Percentiles rank a stretch among this genome's conserved stretches.
These are phyloP conservation scores for Podaxis rugospora DNA, from an alignment of 768 basidiomycete genomes.

Conservation along the genomic window DNA sequence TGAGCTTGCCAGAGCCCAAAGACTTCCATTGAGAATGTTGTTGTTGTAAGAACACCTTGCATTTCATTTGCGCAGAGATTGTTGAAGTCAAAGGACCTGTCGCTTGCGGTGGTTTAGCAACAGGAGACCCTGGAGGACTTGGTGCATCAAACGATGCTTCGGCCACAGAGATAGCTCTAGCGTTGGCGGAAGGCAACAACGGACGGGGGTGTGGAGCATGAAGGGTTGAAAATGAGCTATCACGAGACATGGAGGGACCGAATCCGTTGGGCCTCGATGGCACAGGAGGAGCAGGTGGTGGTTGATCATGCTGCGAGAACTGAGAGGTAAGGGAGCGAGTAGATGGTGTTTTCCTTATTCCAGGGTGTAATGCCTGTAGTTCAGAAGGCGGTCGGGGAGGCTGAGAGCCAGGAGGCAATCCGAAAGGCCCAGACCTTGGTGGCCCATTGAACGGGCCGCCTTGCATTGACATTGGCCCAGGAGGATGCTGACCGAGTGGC, in stretches of 20 bases:
- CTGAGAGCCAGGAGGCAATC: conserved; percentile 21
- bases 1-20: conserved; percentile 81
- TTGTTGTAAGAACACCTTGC: conserved; percentile 96
- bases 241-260: conserved; percentile 30
- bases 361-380: conserved; percentile 27
- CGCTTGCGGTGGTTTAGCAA: conserved; percentile 44
- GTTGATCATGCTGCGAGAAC: conserved; percentile 40
- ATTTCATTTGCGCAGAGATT: conserved; percentile 90
- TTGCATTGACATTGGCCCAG: not conserved
- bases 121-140: conserved; percentile 84
- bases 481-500: not conserved
- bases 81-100: conserved; percentile 71
- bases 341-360: conserved; percentile 51
- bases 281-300: conserved; percentile 33
- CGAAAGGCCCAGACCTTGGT: conserved; percentile 16
- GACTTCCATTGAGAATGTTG: conserved; percentile 98
- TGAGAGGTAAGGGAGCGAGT: conserved; percentile 53
- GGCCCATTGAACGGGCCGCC: conserved; percentile 1
- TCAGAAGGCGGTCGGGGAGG: conserved; percentile 49
- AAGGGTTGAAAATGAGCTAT: conserved; percentile 33
- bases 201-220: conserved; percentile 44
- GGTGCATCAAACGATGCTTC: conserved; percentile 58
- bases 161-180: conserved; percentile 46
- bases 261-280: conserved; percentile 37
- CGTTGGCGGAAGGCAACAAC: conserved; percentile 61